Conservation (phyloP, 179 eudicot genomes). For the Heliamphora ciliata region DNA sequence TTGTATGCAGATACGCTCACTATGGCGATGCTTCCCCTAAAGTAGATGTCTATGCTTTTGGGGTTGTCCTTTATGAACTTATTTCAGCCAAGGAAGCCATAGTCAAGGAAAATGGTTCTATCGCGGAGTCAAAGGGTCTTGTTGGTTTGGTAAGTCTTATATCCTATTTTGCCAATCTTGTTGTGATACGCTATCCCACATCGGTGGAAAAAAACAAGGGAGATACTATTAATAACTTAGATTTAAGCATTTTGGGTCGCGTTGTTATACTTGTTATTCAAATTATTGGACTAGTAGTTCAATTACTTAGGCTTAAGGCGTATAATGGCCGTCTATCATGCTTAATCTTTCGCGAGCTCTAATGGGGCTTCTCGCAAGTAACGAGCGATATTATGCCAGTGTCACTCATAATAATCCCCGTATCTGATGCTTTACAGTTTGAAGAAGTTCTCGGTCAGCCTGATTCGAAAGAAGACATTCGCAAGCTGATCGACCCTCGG, state of each 20-base stretch:
- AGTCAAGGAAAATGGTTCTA: slow-evolving; percentile 33
- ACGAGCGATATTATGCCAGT: neutral
- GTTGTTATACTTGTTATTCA: no score
- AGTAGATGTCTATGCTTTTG: slow-evolving; percentile 75
- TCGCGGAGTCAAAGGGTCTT: slow-evolving; percentile 42
- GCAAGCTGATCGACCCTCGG: slow-evolving; percentile 54
- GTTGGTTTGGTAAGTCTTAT: slow-evolving; percentile 42
- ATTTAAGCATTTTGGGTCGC: no score
- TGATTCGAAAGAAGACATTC: slow-evolving; percentile 43
- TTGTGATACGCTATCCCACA: no score
- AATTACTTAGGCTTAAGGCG: no score
- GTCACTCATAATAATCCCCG: neutral
- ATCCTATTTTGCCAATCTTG: neutral
- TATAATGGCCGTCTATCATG: no score
- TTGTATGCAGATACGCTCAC: slow-evolving; percentile 56
- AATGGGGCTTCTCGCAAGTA: neutral
- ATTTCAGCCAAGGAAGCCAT: slow-evolving; percentile 73
- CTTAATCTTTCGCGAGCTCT: neutral
- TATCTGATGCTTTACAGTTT: slow-evolving; percentile 32
- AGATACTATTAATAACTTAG: no score
- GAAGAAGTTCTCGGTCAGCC: slow-evolving; percentile 40
- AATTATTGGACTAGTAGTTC: no score
- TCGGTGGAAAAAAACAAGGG: no score
- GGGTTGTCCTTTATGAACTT: slow-evolving; percentile 70
- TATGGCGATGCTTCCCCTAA: slow-evolving; percentile 71